Percentiles rank a stretch among this genome's conserved stretches.
These are phyloP conservation scores for Pelargonium fulgidum DNA, from an alignment of 441 rosid species.

Conservation along the genomic window DNA sequence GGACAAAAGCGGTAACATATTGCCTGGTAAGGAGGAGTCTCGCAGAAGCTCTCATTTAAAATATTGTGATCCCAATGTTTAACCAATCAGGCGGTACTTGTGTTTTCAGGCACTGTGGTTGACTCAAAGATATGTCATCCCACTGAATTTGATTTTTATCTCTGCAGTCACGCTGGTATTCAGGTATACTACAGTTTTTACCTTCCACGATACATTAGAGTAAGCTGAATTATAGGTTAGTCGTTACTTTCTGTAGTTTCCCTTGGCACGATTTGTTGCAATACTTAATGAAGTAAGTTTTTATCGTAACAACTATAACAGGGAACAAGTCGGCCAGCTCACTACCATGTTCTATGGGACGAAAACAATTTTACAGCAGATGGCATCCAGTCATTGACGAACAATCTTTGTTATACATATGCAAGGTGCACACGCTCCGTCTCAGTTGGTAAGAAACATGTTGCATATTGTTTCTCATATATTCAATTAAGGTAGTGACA, in stretches of 20 bases:
- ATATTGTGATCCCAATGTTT: neutral
- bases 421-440: constrained; percentile 97
- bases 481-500: neutral
- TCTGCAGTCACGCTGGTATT: constrained; percentile 95
- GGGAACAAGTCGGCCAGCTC: constrained; percentile 99
- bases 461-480: neutral
- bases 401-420: constrained; percentile 94
- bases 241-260: neutral
- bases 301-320: constrained; percentile 23
- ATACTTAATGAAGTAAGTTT: neutral
- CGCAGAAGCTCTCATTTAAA: neutral
- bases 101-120: constrained; percentile 74
- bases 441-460: constrained; percentile 59
- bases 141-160: constrained; percentile 86
- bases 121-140: constrained; percentile 95
- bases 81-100: neutral
- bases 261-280: neutral
- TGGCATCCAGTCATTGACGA: constrained; percentile 91
- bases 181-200: constrained; percentile 46
- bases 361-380: constrained; percentile 97
- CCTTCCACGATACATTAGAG: neutral
- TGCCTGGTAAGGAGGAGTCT: constrained; percentile 51
- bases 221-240: neutral
- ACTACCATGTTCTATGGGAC: constrained; percentile 98
- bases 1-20: constrained; percentile 81